Percentiles rank a stretch among this genome's conserved stretches.
These are phyloP conservation scores for Omphalotus guepiniiformis DNA, from an alignment of 768 basidiomycete genomes.

Conservation along the genomic window DNA sequence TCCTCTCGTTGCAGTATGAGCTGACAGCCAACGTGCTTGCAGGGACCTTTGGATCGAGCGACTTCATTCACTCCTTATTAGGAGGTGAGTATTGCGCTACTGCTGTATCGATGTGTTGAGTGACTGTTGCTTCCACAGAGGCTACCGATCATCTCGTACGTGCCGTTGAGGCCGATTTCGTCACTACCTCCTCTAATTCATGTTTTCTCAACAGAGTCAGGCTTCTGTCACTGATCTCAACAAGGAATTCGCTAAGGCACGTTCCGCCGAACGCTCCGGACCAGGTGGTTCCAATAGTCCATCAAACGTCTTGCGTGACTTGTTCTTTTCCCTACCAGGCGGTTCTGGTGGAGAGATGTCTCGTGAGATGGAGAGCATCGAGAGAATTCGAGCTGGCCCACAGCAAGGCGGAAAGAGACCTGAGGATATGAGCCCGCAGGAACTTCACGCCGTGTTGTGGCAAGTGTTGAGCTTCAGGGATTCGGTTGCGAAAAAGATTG, in stretches of 20 bases:
- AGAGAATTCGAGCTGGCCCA: slow-evolving; percentile 59
- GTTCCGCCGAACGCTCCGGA: slow-evolving; percentile 42
- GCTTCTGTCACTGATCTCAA: slow-evolving; percentile 88
- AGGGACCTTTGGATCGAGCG: slow-evolving; percentile 74
- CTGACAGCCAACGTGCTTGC: background rate
- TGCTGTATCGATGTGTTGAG: background rate
- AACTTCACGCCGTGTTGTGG: slow-evolving; percentile 81
- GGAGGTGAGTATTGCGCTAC: slow-evolving; percentile 46
- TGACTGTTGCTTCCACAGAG: slow-evolving; percentile 31
- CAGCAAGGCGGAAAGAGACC: slow-evolving; percentile 65
- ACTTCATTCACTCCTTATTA: slow-evolving; percentile 74
- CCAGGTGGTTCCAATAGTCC: slow-evolving; percentile 30
- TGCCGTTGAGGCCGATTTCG: background rate
- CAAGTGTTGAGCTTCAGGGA: slow-evolving; percentile 84
- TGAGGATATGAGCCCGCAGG: slow-evolving; percentile 83
- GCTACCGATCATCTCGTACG: slow-evolving; percentile 60
- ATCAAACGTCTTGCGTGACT: slow-evolving; percentile 48
- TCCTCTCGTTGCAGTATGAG: background rate
- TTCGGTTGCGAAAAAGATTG: slow-evolving; percentile 76
- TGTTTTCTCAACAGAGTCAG: slow-evolving; percentile 27
- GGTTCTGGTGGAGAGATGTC: slow-evolving; percentile 55
- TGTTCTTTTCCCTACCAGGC: slow-evolving; percentile 63
- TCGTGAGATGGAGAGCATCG: slow-evolving; percentile 72
- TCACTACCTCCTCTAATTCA: slow-evolving; percentile 2
- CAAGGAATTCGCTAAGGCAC: slow-evolving; percentile 68